These are phyloP conservation scores for Euphorbia pulcherrima DNA, from an alignment of 345 rosid species.

Conservation along the genomic window DNA sequence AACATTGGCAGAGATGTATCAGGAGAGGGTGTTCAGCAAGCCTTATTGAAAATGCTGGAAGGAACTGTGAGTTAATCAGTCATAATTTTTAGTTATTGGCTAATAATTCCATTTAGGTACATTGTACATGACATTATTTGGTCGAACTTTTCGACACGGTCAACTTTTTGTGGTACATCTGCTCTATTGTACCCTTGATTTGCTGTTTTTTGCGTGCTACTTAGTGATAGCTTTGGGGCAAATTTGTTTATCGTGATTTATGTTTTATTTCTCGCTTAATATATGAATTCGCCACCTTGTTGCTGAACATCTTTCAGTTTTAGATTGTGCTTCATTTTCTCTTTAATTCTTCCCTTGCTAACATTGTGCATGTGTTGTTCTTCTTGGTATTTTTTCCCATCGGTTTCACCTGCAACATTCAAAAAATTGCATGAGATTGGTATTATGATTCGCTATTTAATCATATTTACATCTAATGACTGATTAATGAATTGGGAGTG, in stretches of 20 bases:
- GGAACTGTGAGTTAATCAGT: slow-evolving; percentile 72
- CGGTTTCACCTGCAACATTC: not conserved
- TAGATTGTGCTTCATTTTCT: not conserved
- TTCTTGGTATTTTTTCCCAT: not conserved
- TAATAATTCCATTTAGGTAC: not conserved
- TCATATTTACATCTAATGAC: not conserved
- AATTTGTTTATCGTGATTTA: not conserved
- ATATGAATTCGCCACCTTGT: not conserved
- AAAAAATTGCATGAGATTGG: not conserved
- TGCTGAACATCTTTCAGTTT: not conserved
- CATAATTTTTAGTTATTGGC: not conserved
- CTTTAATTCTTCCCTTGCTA: not conserved
- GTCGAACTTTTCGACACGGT: not conserved
- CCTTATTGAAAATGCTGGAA: slow-evolving; percentile 88
- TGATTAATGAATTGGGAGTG: not conserved
- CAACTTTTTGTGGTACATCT: not conserved
- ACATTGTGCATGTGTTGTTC: not conserved
- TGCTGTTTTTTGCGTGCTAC: not conserved
- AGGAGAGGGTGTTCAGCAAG: slow-evolving; percentile 98
- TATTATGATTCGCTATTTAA: not conserved
- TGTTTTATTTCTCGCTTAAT: not conserved
- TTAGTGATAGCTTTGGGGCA: not conserved
- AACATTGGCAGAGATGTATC: slow-evolving; percentile 90
- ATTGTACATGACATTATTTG: not conserved
- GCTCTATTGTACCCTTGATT: not conserved